phyloP scores from a whole-genome alignment of 768 basidiomycete species.

The Russula vinacea region DNA sequence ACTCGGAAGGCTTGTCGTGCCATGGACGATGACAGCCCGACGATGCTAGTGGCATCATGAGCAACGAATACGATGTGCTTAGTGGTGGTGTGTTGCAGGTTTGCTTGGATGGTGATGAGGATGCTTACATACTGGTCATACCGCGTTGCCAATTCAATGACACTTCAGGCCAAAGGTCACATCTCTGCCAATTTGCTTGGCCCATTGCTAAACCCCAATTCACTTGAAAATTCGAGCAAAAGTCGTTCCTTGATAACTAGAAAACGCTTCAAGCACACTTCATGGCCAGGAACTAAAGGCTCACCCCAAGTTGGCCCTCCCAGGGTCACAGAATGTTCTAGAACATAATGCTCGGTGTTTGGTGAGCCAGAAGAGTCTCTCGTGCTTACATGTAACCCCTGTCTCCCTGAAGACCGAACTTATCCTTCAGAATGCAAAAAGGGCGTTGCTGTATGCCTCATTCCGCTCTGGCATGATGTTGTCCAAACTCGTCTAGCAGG shows the following conservation, averaged over 20 bases:
- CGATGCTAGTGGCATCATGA: conserved; percentile 37
- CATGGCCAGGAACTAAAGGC: conserved; percentile 26
- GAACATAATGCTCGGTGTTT: not conserved
- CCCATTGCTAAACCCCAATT: not conserved
- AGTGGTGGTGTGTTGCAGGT: not conserved
- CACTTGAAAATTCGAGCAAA: conserved; percentile 45
- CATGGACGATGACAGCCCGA: conserved; percentile 32
- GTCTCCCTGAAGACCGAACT: conserved; percentile 48
- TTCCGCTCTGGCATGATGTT: conserved; percentile 50
- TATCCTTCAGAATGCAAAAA: conserved; percentile 54
- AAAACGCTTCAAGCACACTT: not conserved
- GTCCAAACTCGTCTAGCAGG: conserved; percentile 51
- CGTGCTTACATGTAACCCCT: conserved; percentile 58
- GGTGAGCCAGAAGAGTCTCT: not conserved
- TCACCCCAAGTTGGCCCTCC: conserved; percentile 48
- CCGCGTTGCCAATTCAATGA: not conserved
- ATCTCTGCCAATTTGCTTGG: not conserved
- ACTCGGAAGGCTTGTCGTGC: conserved; percentile 30
- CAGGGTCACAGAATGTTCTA: conserved; percentile 53
- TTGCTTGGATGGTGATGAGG: not conserved
- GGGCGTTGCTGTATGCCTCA: conserved; percentile 51
- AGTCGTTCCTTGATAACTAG: conserved; percentile 46
- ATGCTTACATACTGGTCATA: not conserved
- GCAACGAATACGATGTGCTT: not conserved
- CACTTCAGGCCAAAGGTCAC: not conserved